Evolutionary conservation across 75 land plant genomes (phyloP).

Genomic region (Chamaecyparis obtusa): DNA sequence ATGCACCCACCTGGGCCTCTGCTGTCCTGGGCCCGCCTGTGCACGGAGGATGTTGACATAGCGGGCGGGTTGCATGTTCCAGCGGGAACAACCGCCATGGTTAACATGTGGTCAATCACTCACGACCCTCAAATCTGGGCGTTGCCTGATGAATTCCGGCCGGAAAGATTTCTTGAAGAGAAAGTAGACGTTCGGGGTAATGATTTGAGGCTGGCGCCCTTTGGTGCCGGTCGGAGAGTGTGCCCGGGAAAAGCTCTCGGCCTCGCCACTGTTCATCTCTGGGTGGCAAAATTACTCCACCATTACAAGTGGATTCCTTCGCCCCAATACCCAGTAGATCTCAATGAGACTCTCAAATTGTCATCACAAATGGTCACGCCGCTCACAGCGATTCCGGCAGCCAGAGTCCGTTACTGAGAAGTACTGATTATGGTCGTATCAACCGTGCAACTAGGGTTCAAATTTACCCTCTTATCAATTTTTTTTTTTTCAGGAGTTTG

Average conservation of each 20-base stretch:
- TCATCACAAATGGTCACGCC: too few relatives aligned
- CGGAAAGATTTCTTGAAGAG: conserved; percentile 36
- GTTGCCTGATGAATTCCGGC: conserved; percentile 28
- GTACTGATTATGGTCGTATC: conserved; percentile 16
- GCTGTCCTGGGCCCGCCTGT: conserved; percentile 52
- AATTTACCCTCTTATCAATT: too few relatives aligned
- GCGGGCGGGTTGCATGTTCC: conserved; percentile 15
- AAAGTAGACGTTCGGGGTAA: conserved; percentile 27
- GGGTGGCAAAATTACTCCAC: too few relatives aligned
- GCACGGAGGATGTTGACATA: conserved; percentile 22
- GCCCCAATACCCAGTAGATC: too few relatives aligned
- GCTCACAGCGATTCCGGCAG: too few relatives aligned
- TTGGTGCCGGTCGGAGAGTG: conserved; percentile 23
- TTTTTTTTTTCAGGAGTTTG: too few relatives aligned
- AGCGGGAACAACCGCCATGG: conserved; percentile 47
- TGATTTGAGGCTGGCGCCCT: conserved; percentile 50
- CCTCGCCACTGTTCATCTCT: too few relatives aligned
- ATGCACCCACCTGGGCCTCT: conserved; percentile 59
- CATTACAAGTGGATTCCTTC: too few relatives aligned
- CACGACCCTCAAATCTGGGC: conserved; percentile 16
- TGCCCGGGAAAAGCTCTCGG: too few relatives aligned
- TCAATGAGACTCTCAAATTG: too few relatives aligned
- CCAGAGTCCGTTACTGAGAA: conserved; percentile 2
- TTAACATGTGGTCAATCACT: conserved; percentile 48
- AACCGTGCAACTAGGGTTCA: not conserved